Base-by-base conservation (phyloP, 345 rosid species). In the Psidium guajava region DNA sequence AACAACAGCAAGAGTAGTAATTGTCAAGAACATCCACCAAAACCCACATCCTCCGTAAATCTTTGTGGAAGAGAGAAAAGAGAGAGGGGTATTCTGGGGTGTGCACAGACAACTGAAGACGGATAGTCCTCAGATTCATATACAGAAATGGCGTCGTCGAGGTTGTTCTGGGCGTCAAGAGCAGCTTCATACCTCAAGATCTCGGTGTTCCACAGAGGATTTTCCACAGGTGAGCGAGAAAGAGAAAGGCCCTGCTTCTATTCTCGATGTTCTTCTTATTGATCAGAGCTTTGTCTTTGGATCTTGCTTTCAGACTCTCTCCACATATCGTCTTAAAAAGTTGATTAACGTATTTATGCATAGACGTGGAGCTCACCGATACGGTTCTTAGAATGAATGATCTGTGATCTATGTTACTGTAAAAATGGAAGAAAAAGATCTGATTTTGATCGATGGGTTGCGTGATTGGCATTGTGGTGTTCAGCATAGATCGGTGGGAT, bases 121-220 rank as follows among this genome's bases (percentile, higher is more conserved):
- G 75, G 12, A 28, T 64, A 32, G 44, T 64, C 75, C 44, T 49
- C 44, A 44, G 83, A 49, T 44, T 18, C 10, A 2, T 42, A 32
- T 49, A 58, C 50, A n/a, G 56, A 84, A 24, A 57, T 32, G 54
- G 93, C 94, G 98, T 96, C 99, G 49, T 90, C 92, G 11, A 89
- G 93, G 83, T 57, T 91, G 89, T 85, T 96, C 90, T 95, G 96
- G 96, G 96, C 98, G 81, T 93, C 98, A 82, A 93, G 94, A 87
- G 96, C 94, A 77, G 98, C 98, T 87, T 95, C 98, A 58, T 89
- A 89, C 88, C 94, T 96, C 82, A 92, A 93, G 96, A 93, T 95
- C 95, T 96, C 98, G 24, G 90, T 94, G 83, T 54, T 91, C 40
- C 90, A 91, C 84, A 92, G 96, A 90, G 95, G 95, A 2, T 94